phyloP scores from a whole-genome alignment of 2,329 filamentous ascomycete genomes.

The Pestalotiopsis fici region DNA sequence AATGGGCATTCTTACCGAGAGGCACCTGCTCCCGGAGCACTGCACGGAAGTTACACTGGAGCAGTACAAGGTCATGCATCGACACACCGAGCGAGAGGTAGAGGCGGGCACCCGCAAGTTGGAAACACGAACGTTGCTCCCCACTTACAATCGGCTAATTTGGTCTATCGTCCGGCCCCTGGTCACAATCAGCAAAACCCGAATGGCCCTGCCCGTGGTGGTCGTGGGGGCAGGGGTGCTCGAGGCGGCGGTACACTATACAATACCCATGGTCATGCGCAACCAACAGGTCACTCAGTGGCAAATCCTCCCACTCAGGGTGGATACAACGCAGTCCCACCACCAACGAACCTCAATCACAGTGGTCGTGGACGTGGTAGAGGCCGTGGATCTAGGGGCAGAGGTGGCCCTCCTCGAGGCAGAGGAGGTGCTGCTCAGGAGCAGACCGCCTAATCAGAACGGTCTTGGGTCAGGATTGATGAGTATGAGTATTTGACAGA shows the following conservation, averaged over 20 bases:
- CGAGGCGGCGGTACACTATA: conserved; percentile 21
- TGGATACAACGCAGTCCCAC: conserved; percentile 58
- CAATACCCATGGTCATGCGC: conserved; percentile 13
- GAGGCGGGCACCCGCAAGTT: conserved; percentile 18
- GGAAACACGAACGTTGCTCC: conserved; percentile 36
- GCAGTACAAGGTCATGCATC: conserved; percentile 57
- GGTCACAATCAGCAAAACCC: conserved; percentile 26
- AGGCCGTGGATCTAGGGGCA: conserved; percentile 20
- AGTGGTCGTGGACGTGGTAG: conserved; percentile 34
- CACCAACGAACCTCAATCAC: conserved; percentile 57
- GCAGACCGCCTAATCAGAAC: neutral
- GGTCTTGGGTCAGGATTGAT: too few relatives aligned
- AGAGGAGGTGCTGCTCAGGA: neutral
- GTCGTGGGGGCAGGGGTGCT: conserved; percentile 28
- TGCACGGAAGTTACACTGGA: conserved; percentile 60
- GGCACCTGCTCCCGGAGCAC: conserved; percentile 53
- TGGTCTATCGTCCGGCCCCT: conserved; percentile 49
- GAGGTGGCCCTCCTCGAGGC: neutral
- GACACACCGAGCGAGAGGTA: conserved; percentile 27
- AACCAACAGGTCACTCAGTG: conserved; percentile 37
- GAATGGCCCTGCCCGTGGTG: conserved; percentile 19
- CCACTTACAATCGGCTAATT: conserved; percentile 50
- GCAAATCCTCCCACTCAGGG: conserved; percentile 28
- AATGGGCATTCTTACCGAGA: conserved; percentile 56
- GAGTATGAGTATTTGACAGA: neutral